phyloP scores from a whole-genome alignment of 768 basidiomycete species.

The Kondoa malvinella region DNA sequence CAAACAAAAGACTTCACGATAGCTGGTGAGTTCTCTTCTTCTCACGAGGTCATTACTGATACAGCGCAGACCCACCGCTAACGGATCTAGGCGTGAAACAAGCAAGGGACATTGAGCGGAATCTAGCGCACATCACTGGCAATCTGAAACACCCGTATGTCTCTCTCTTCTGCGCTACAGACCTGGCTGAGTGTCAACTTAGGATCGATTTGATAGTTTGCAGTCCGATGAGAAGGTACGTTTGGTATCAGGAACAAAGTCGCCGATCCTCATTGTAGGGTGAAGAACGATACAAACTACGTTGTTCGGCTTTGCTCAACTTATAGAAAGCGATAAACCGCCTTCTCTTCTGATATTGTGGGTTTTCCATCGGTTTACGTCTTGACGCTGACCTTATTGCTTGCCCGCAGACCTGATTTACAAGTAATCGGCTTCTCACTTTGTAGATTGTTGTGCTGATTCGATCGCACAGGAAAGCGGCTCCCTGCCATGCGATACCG shows the following conservation, averaged over 20 bases:
- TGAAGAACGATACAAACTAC: conserved; percentile 5
- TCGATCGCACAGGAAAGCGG: background rate
- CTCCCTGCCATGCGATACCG: background rate
- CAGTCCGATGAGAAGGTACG: background rate
- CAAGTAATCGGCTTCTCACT: background rate
- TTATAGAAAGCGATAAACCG: background rate
- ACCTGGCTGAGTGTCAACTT: background rate
- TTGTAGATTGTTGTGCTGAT: background rate
- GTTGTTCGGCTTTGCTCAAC: background rate
- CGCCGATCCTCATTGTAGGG: background rate
- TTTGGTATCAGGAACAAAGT: background rate
- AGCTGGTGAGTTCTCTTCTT: background rate
- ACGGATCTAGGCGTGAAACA: background rate
- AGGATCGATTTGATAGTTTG: background rate
- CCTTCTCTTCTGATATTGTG: background rate
- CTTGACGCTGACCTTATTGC: background rate
- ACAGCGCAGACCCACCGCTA: background rate
- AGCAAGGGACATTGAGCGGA: background rate
- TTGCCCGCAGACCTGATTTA: background rate
- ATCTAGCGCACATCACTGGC: background rate
- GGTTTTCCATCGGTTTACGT: background rate
- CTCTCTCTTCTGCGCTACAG: background rate
- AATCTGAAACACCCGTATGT: background rate
- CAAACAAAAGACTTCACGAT: background rate
- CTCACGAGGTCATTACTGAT: background rate